These are phyloP conservation scores for Staphylotrichum longicolle DNA, from an alignment of 495 filamentous ascomycete species.

Conservation along the genomic window DNA sequence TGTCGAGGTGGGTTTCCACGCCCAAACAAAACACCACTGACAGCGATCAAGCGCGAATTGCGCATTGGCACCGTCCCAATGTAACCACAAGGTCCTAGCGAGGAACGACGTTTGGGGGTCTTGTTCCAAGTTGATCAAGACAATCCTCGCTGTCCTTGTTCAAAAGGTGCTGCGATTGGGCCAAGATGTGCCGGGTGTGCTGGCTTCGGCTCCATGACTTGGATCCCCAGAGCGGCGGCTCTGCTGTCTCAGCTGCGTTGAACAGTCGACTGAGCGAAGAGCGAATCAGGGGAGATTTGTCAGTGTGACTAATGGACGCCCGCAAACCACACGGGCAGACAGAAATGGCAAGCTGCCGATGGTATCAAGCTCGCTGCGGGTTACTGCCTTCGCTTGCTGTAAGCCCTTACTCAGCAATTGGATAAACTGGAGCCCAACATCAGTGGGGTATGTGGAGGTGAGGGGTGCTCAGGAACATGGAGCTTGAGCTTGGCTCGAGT, in stretches of 20 bases:
- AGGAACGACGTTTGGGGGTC: background rate
- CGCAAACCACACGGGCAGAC: background rate
- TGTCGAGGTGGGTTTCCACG: background rate
- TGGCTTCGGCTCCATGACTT: background rate
- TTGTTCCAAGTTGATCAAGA: too few species aligned
- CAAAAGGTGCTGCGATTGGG: background rate
- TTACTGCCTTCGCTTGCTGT: conserved; percentile 16
- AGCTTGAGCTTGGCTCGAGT: background rate
- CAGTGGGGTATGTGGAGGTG: background rate
- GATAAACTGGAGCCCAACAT: background rate
- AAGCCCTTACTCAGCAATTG: conserved; percentile 32
- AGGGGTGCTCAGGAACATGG: background rate
- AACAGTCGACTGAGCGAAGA: background rate
- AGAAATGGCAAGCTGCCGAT: conserved; percentile 4
- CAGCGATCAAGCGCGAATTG: conserved; percentile 10
- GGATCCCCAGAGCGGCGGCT: background rate
- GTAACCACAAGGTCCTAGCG: background rate
- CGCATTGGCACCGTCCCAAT: conserved; percentile 2
- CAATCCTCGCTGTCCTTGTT: too few species aligned
- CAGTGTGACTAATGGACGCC: conserved; percentile 17
- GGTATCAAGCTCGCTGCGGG: background rate
- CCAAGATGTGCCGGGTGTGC: too few species aligned
- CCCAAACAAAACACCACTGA: conserved; percentile 3
- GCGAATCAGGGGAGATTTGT: conserved; percentile 15
- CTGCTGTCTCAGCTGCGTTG: conserved; percentile 6